Conservation (phyloP, 208 protist genomes). For the Dictyostelium gargantuum region DNA sequence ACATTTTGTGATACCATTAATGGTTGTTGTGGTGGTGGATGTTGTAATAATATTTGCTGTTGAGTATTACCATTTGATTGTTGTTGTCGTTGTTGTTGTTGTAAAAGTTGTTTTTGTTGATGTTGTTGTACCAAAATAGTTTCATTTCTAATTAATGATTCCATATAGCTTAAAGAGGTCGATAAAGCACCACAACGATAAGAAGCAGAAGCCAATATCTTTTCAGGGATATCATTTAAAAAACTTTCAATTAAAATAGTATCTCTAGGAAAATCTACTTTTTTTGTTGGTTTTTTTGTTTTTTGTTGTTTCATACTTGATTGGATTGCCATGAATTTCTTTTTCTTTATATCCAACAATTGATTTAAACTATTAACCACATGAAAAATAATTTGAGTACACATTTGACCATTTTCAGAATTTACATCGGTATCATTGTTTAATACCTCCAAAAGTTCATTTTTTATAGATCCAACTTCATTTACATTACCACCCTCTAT, state of each 20-base stretch:
- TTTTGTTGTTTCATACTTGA: no score
- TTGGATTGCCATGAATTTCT: background rate
- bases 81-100: background rate
- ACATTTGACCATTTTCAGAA: slow-evolving; percentile 56
- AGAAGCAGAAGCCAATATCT: slow-evolving; percentile 61
- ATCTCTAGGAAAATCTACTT: background rate
- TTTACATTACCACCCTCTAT: background rate
- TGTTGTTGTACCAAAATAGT: background rate
- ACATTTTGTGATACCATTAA: background rate
- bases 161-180: slow-evolving; percentile 70
- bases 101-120: background rate
- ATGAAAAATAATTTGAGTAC: slow-evolving; percentile 64
- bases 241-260: background rate
- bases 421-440: slow-evolving; percentile 13
- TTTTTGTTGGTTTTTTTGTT: background rate
- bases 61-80: background rate
- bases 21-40: background rate
- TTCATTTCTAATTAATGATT: slow-evolving; percentile 51
- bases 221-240: slow-evolving; percentile 57
- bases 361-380: slow-evolving; percentile 14
- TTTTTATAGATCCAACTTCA: background rate
- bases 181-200: slow-evolving; percentile 59
- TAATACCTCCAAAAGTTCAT: slow-evolving; percentile 54
- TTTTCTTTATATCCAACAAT: slow-evolving; percentile 16
- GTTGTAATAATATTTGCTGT: background rate